A percentile compares a stretch with the other conserved stretches of the same genome.
Evolutionary conservation across 2,329 filamentous ascomycete species (phyloP).

Genomic region (Coniella lustricola): DNA sequence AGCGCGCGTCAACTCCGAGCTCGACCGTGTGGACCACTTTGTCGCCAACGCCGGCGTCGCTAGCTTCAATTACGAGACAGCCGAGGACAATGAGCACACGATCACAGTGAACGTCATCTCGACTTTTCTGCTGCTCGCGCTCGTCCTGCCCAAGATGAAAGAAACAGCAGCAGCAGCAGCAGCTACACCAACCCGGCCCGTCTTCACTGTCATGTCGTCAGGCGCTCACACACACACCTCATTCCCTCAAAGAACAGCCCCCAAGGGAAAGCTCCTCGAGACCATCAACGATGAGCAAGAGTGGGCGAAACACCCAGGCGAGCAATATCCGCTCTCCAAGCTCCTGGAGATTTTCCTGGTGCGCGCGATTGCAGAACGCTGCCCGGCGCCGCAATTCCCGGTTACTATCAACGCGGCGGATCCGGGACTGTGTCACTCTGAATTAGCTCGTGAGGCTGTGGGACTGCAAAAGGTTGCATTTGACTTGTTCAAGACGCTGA

Average conservation of each 20-base stretch:
- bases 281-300: background rate
- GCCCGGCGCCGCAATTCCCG: constrained; percentile 13
- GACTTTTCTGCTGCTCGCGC: constrained; percentile 24
- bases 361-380: constrained; percentile 21
- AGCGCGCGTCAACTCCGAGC: background rate
- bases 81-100: constrained; percentile 6
- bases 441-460: background rate
- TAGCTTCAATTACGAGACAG: background rate
- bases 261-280: constrained; percentile 13
- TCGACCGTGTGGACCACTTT: constrained; percentile 11
- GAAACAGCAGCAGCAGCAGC: constrained; percentile 18
- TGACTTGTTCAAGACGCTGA: constrained; percentile 20
- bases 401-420: constrained; percentile 28
- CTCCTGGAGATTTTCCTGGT: constrained; percentile 26
- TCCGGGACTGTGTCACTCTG: constrained; percentile 26
- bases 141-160: constrained; percentile 26
- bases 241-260: constrained; percentile 6
- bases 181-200: constrained; percentile 2
- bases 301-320: background rate
- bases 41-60: constrained; percentile 14
- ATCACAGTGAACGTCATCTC: constrained; percentile 26
- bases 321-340: constrained; percentile 28
- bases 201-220: constrained; percentile 20
- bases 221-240: constrained; percentile 18
- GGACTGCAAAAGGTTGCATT: background rate